phyloP scores from a whole-genome alignment of 164 flowering plant genomes.

The Liquidambar formosana region DNA sequence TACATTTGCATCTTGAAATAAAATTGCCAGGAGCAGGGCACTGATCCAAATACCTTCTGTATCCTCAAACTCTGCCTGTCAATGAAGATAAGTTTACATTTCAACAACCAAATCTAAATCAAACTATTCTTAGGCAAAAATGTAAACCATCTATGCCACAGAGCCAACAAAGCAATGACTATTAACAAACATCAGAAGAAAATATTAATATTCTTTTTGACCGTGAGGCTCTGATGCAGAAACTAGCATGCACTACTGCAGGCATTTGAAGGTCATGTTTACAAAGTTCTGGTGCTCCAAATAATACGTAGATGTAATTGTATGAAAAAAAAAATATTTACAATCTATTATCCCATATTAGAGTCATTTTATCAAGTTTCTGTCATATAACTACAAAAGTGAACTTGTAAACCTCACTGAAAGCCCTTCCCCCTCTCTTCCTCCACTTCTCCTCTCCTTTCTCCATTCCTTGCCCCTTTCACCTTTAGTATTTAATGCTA shows the following conservation, averaged over 20 bases:
- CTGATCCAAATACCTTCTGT: slow-evolving; percentile 79
- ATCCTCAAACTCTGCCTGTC: slow-evolving; percentile 74
- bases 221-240: too few species aligned
- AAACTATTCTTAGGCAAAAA: neutral
- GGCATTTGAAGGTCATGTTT: neutral
- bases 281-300: too few species aligned
- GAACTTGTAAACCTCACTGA: neutral
- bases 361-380: too few species aligned
- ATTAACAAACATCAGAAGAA: neutral
- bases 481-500: too few species aligned
- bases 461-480: too few species aligned
- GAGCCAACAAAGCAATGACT: neutral
- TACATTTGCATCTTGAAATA: slow-evolving; percentile 70
- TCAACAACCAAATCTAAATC: neutral
- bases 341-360: neutral
- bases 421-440: neutral
- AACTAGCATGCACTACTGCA: neutral
- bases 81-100: slow-evolving; percentile 2
- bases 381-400: too few species aligned
- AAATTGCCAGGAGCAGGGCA: slow-evolving; percentile 65
- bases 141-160: neutral
- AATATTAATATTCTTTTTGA: too few species aligned
- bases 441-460: neutral
- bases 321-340: neutral
- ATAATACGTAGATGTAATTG: neutral